A percentile compares a stretch with the other conserved stretches of the same genome.
Evolutionary conservation across 345 rosid species (phyloP).

Genomic region (Citrus glauca): DNA sequence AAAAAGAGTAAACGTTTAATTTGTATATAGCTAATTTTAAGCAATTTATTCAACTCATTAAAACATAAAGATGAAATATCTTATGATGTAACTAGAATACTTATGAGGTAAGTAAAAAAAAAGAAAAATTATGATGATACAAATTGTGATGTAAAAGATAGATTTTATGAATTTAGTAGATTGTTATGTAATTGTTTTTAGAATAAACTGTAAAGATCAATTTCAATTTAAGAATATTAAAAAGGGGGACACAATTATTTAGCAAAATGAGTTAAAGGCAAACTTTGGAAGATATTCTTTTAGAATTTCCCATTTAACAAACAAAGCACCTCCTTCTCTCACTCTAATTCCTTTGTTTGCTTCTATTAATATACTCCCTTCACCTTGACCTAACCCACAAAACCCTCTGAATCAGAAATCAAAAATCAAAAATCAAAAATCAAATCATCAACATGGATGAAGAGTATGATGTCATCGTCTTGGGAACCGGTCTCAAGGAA

Average conservation of each 20-base stretch:
- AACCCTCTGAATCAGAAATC: not conserved
- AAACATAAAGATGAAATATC: no score
- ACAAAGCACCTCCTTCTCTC: slow-evolving; percentile 21
- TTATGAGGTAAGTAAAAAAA: no score
- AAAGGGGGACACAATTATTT: not conserved
- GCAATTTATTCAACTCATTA: no score
- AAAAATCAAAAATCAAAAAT: slow-evolving; percentile 1
- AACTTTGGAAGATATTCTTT: not conserved
- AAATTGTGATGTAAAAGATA: no score
- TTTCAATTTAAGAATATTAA: not conserved
- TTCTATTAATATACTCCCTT: no score
- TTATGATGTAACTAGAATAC: no score
- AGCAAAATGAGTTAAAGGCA: not conserved
- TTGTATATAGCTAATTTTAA: no score
- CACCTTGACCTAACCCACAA: not conserved
- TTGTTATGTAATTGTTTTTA: no score
- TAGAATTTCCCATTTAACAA: slow-evolving; percentile 11
- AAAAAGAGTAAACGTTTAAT: no score
- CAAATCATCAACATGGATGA: slow-evolving; percentile 64
- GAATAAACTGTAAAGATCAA: not conserved
- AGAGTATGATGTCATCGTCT: slow-evolving; percentile 83
- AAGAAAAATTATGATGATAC: no score
- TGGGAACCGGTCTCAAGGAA: slow-evolving; percentile 99
- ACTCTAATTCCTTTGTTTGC: not conserved
- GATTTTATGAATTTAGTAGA: no score